A percentile compares a stretch with the other conserved stretches of the same genome.
These are phyloP conservation scores for Prinsepia uniflora DNA, from an alignment of 306 rosid genomes.

Conservation along the genomic window DNA sequence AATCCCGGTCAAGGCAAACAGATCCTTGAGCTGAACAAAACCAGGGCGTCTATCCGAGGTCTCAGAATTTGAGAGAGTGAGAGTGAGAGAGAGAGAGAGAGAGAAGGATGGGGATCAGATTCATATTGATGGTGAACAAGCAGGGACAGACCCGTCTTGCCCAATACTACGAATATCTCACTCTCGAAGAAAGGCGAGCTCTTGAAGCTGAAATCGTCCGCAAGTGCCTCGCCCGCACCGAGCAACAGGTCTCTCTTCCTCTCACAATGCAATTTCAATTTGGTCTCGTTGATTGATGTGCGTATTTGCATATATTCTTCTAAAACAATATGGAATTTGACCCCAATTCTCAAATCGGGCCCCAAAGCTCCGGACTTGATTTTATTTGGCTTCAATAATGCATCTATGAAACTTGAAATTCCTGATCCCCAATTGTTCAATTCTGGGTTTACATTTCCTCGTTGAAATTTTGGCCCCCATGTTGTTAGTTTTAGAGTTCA, in stretches of 20 bases:
- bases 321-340: background rate
- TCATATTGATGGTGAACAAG: conserved; percentile 91
- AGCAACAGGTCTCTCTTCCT: conserved; percentile 58
- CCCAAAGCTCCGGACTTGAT: background rate
- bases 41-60: background rate
- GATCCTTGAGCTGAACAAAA: background rate
- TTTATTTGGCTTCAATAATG: background rate
- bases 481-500: background rate
- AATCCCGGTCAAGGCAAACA: background rate
- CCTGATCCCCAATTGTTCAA: background rate
- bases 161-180: conserved; percentile 88
- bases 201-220: conserved; percentile 93
- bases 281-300: background rate
- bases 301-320: background rate
- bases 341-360: background rate
- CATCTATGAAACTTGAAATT: background rate
- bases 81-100: background rate
- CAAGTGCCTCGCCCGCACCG: conserved; percentile 87
- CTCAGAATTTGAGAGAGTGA: background rate
- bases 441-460: background rate
- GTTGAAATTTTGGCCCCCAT: background rate
- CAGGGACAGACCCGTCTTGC: conserved; percentile 95
- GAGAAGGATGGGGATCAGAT: conserved; percentile 79
- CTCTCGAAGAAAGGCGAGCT: conserved; percentile 79
- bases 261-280: background rate